Percentiles rank a stretch among this genome's conserved stretches.
Conservation (phyloP, 2,329 filamentous ascomycete species). For the Fusarium sp. region DNA sequence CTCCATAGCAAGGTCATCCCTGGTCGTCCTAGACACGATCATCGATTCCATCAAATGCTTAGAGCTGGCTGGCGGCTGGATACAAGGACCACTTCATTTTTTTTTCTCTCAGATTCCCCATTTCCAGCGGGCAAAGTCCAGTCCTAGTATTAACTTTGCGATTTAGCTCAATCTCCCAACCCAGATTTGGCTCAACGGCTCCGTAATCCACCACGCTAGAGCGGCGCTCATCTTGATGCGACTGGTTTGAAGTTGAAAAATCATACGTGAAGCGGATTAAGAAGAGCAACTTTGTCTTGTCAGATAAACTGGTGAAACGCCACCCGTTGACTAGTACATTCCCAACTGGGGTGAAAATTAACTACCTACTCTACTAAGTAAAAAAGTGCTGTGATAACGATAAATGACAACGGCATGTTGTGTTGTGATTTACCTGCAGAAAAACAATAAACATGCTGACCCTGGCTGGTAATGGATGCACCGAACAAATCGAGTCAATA, state of each 20-base stretch:
- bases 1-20: conserved; percentile 21
- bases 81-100: not conserved
- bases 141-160: conserved; percentile 14
- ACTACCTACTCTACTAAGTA: not conserved
- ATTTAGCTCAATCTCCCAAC: conserved; percentile 14
- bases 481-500: not conserved
- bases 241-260: conserved; percentile 6
- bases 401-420: not conserved
- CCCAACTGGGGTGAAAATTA: not conserved
- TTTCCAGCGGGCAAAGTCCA: conserved; percentile 1
- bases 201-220: conserved; percentile 16
- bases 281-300: not conserved
- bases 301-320: conserved; percentile 36
- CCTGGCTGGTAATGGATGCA: not conserved
- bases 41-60: conserved; percentile 23
- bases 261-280: not conserved
- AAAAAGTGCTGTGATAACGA: not conserved
- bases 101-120: conserved; percentile 1
- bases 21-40: conserved; percentile 26
- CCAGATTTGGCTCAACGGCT: conserved; percentile 14
- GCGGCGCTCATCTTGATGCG: not conserved
- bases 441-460: not conserved
- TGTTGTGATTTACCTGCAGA: conserved; percentile 7
- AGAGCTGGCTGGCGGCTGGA: conserved; percentile 7
- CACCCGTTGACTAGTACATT: conserved; percentile 34